Evolutionary conservation across 2,329 filamentous ascomycete species (phyloP), one percentile per base, ranked within the genome.

Genomic region (Sporothrix dimorphospora): DNA sequence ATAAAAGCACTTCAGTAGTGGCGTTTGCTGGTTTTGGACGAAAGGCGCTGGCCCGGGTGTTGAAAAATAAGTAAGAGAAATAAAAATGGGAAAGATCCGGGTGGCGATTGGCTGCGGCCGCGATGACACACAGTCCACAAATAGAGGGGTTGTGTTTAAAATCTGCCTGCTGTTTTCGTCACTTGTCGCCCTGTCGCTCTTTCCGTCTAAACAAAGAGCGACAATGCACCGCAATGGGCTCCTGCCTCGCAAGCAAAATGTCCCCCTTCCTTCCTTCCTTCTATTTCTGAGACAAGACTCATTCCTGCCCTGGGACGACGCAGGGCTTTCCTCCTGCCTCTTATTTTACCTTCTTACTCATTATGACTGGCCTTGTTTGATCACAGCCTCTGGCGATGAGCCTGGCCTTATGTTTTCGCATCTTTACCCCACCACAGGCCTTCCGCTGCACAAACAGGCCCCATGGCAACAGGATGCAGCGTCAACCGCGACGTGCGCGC

Each of bases 51-150:
- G 14, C n/a, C 19, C 19, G 8, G 21, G 40, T 47, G 61, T 66
- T 34, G 53, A 51, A 70, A 70, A 70, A 70, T 19, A 45, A 65
- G 24, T 27, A 59, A 40, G 6, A 40, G 30, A 47, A 69, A 42
- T 34, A 38, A 69, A 61, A 70, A 57, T 49, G 53, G 68, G 53
- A 70, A 61, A 70, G 68, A 70, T n/a, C 40, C 27, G 45, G 34
- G 69, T 71, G 69, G 69, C 69, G 57, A 71, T 71, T 71, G 69
- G 69, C 57, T 63, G 34, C 38, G 14, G 38, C 53, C 16, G 55
- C 40, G 34, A 72, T 38, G 55, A 69, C 38, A 67, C 59, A 69
- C 69, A 65, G 67, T 70, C 71, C 71, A 72, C 71, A 72, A 72
- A 70, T 72, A 67, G 71, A 72, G 71, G 71, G 71, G 71, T 70